These are phyloP conservation scores for Malus orientalis DNA, from an alignment of 306 rosid species.

Conservation along the genomic window DNA sequence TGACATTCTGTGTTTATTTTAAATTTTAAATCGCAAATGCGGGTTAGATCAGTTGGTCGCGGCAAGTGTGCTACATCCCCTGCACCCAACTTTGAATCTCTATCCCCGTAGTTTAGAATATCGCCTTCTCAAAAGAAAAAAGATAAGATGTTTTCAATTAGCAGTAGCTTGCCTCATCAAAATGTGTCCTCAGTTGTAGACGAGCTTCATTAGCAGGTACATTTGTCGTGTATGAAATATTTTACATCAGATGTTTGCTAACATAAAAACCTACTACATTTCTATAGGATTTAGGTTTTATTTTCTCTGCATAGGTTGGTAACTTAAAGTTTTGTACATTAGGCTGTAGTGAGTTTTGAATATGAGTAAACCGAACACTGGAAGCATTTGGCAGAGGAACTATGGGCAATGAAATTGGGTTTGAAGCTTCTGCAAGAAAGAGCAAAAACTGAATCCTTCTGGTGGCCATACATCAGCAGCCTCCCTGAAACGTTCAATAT, in stretches of 20 bases:
- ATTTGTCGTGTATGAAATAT: not conserved
- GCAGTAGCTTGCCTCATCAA: not conserved
- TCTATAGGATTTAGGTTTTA: conserved; percentile 1
- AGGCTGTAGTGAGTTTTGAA: conserved; percentile 64
- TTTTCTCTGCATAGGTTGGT: conserved; percentile 26
- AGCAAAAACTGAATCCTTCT: conserved; percentile 84
- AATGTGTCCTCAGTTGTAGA: not conserved
- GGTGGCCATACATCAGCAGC: conserved; percentile 94
- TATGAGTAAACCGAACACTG: conserved; percentile 76
- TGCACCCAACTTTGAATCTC: too few species aligned
- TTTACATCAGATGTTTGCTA: not conserved
- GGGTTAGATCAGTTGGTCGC: not conserved
- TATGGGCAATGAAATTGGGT: conserved; percentile 96
- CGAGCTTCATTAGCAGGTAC: not conserved
- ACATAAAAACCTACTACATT: not conserved
- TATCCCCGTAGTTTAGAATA: too few species aligned
- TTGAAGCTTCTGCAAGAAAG: conserved; percentile 91
- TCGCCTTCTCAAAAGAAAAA: too few species aligned
- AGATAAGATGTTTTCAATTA: not conserved
- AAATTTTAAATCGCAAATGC: not conserved
- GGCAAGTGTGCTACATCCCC: not conserved
- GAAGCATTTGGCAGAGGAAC: conserved; percentile 97
- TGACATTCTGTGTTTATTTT: not conserved
- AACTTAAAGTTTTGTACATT: conserved; percentile 36
- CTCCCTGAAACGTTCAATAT: conserved; percentile 67